Evolutionary conservation across 768 basidiomycete genomes (phyloP).

Genomic region (Gloeophyllum trabeum): DNA sequence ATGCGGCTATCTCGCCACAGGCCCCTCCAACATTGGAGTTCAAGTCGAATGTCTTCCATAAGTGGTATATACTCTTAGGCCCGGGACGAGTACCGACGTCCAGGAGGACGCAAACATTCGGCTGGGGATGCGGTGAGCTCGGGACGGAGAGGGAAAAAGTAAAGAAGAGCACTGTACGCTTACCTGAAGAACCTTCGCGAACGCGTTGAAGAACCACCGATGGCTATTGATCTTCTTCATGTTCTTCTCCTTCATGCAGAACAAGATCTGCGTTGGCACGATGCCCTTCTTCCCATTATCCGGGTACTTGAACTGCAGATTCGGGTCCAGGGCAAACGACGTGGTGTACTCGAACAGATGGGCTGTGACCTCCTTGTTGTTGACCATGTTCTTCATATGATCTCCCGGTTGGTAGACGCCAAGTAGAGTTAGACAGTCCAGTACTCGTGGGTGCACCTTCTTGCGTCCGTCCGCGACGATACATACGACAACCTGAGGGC

Average conservation of each 20-base stretch:
- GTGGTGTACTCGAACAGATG: conserved; percentile 84
- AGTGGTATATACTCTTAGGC: conserved; percentile 79
- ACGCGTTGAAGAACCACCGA: conserved; percentile 96
- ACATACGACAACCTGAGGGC: conserved; percentile 74
- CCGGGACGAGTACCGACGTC: conserved; percentile 92
- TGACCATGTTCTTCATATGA: conserved; percentile 52
- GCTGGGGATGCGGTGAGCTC: too few species aligned
- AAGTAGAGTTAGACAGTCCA: conserved; percentile 83
- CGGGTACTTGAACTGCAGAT: conserved; percentile 76
- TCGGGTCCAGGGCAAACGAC: conserved; percentile 67
- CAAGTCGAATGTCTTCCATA: conserved; percentile 93
- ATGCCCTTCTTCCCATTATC: conserved; percentile 95
- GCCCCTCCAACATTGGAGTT: conserved; percentile 91
- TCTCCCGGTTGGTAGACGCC: conserved; percentile 81
- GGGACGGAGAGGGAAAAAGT: too few species aligned
- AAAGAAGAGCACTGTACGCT: conserved; percentile 8
- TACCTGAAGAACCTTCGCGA: conserved; percentile 72
- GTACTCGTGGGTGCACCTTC: conserved; percentile 72
- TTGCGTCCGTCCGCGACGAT: conserved; percentile 85
- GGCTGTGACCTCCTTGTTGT: conserved; percentile 61
- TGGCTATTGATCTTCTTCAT: conserved; percentile 97
- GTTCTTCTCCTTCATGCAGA: conserved; percentile 87
- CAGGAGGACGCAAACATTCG: conserved; percentile 85
- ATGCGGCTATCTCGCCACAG: conserved; percentile 91
- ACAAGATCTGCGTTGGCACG: conserved; percentile 89